Evolutionary conservation across 1,284 basidiomycete species (phyloP), one percentile per base, ranked within the genome.

Genomic region (Porogramme epimiltina): DNA sequence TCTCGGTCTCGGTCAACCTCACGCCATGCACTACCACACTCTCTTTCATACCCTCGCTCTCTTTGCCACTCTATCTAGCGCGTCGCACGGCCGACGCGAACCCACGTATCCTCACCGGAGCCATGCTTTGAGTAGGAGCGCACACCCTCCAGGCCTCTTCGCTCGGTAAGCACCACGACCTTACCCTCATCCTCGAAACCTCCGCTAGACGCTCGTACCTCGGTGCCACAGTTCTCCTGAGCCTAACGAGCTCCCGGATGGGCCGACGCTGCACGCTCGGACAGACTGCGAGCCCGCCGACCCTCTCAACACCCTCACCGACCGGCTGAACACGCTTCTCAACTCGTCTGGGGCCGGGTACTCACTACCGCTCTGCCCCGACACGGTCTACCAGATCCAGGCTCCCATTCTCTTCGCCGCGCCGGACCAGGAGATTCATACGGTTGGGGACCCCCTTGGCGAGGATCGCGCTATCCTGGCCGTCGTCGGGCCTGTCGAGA

Each of bases 371-470:
- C 76, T 93, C 3, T 93, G 91, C 66, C 81, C 82, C 1, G 69
- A 73, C 40, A 69, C 78, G 45, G 71, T 78, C 45, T 93, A 93
- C 63, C 56, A 76, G 52, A 79, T 92, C 51, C 75, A 79, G 40
- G 78, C 81, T 1, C 81, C 87, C 2, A 75, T 93, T 49, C 69
- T 76, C 18, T 91, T 91, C 62, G 74, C 82, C 2, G 78, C 81
- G 6, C 74, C 80, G 0, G 72, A 83, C 60, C 85, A 93, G 70
- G 91, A 93, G 69, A 91, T 93, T 42, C 88, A 82, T 58, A 93
- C 91, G 0, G 64, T 76, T 4, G 88, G 87, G 13, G 89, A 91
- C 58, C 91, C 91, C 0, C 81, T 76, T 0, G 81, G 73, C n/a
- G 66, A 70, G 34, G 69, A 69, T 3, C 73, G 84, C 42, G 84